Evolutionary conservation across 768 basidiomycete genomes (phyloP).

Genomic region (Pisolithus sp.): DNA sequence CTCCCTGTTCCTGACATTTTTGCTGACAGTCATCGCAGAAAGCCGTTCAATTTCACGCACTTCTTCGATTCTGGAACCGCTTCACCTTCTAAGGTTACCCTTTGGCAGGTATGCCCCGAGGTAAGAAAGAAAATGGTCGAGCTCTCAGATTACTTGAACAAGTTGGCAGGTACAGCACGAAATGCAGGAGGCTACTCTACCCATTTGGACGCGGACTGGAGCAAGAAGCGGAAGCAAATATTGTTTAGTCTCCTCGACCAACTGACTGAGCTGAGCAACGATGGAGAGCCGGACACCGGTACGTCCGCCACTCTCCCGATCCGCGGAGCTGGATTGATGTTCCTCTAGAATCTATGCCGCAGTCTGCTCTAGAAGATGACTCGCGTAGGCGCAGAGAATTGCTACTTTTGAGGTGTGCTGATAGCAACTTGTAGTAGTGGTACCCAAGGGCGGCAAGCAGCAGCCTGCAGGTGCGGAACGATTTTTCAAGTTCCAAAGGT

Average conservation of each 20-base stretch:
- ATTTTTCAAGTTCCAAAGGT: conserved; percentile 45
- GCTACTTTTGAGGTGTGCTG: not conserved
- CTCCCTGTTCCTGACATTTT: too few species aligned
- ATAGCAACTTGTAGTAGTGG: conserved; percentile 12
- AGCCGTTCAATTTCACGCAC: too few species aligned
- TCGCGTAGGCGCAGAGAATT: conserved; percentile 32
- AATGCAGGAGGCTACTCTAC: not conserved
- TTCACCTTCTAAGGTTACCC: too few species aligned
- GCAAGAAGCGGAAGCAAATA: not conserved
- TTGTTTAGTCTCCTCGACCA: not conserved
- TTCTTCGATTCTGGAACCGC: too few species aligned
- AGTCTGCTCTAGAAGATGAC: conserved; percentile 38
- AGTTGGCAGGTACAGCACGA: not conserved
- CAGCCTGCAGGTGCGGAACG: conserved; percentile 44
- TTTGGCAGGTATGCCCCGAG: not conserved
- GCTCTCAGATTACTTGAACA: not conserved
- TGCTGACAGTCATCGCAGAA: too few species aligned
- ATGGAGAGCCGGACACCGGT: not conserved
- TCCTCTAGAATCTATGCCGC: conserved; percentile 22
- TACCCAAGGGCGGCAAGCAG: conserved; percentile 43
- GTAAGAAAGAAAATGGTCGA: not conserved
- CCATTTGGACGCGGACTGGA: not conserved
- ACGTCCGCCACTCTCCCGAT: not conserved
- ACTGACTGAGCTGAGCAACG: not conserved
- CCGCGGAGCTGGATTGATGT: not conserved